These are phyloP conservation scores for Henningerozyma blattae DNA, from an alignment of 805 yeast genomes.

Conservation along the genomic window DNA sequence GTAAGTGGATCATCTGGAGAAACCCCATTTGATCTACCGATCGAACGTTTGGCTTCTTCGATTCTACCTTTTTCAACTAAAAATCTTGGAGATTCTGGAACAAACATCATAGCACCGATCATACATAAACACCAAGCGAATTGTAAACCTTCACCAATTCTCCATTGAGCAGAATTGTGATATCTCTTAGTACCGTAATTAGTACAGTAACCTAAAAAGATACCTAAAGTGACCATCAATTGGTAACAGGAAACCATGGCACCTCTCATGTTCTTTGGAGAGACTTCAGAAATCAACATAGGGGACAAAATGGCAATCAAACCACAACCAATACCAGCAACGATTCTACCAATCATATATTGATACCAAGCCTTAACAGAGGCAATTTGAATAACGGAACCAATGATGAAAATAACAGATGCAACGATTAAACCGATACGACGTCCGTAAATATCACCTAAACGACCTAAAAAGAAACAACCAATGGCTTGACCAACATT, in stretches of 20 bases:
- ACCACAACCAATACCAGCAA: conserved; percentile 73
- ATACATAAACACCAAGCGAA: conserved; percentile 37
- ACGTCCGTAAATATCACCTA: conserved; percentile 58
- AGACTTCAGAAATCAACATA: conserved; percentile 42
- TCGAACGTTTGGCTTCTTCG: conserved; percentile 53
- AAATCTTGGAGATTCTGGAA: conserved; percentile 73
- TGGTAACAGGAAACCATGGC: conserved; percentile 63
- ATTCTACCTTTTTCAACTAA: conserved; percentile 42
- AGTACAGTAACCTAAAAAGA: conserved; percentile 67
- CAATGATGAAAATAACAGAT: conserved; percentile 52
- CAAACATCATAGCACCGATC: conserved; percentile 32
- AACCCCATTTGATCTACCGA: conserved; percentile 47
- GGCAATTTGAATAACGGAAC: conserved; percentile 58
- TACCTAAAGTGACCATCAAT: conserved; percentile 63
- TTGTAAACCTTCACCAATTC: conserved; percentile 56
- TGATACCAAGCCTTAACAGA: conserved; percentile 49
- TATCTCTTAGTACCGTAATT: conserved; percentile 46
- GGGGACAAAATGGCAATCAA: conserved; percentile 67
- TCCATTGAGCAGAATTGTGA: conserved; percentile 49
- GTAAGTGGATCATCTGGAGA: conserved; percentile 41
- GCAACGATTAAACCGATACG: conserved; percentile 48
- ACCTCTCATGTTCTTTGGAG: conserved; percentile 46
- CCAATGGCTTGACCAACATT: conserved; percentile 72
- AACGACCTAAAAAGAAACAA: conserved; percentile 44
- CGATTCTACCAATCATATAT: conserved; percentile 54